phyloP scores from a whole-genome alignment of 2,329 filamentous ascomycete species.

The Penicillium palitans region DNA sequence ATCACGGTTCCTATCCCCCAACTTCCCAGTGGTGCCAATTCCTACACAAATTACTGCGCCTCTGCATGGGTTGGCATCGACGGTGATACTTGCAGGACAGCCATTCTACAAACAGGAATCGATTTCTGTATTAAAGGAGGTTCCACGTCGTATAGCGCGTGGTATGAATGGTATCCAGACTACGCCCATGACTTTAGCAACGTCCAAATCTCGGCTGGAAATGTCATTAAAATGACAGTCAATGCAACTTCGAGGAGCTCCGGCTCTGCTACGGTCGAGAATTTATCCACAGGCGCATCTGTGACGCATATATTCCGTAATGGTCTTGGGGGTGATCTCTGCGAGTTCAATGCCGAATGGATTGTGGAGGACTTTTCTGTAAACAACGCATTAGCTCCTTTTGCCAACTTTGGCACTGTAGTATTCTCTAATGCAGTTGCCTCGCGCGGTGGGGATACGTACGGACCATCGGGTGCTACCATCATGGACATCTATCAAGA shows the following conservation, averaged over 20 bases:
- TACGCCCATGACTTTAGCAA: conserved; percentile 54
- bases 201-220: conserved; percentile 47
- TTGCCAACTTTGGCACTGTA: conserved; percentile 52
- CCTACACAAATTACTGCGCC: conserved; percentile 43
- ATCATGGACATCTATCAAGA: conserved; percentile 51
- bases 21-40: conserved; percentile 37
- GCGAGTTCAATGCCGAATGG: conserved; percentile 62
- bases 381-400: conserved; percentile 41
- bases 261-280: conserved; percentile 51
- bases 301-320: conserved; percentile 54
- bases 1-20: conserved; percentile 54
- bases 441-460: conserved; percentile 29
- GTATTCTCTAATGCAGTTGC: conserved; percentile 47
- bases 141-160: conserved; percentile 52
- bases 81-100: conserved; percentile 55
- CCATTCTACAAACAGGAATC: conserved; percentile 58
- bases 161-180: conserved; percentile 63
- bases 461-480: conserved; percentile 39
- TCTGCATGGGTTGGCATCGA: conserved; percentile 62
- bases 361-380: conserved; percentile 57
- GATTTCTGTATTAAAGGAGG: conserved; percentile 52
- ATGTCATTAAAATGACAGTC: conserved; percentile 45
- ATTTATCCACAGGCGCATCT: conserved; percentile 51
- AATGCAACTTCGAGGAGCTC: conserved; percentile 43
- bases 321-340: conserved; percentile 44